Conservation (phyloP, 345 rosid species). For the Eucalyptus lansdowneana region DNA sequence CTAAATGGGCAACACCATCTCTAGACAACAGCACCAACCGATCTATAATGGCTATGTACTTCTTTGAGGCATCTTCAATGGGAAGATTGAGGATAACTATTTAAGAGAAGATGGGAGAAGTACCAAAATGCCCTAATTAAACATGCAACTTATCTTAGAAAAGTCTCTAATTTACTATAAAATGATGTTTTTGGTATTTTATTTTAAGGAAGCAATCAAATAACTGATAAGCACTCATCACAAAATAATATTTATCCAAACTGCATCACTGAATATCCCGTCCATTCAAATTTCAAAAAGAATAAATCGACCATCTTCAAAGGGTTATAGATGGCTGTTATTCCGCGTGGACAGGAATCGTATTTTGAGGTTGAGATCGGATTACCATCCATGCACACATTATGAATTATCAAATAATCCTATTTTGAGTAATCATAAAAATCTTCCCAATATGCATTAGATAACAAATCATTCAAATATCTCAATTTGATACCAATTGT, state of each 20-base stretch:
- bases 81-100: background rate
- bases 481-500: background rate
- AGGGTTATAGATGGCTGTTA: no score
- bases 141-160: background rate
- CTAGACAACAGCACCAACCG: no score
- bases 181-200: background rate
- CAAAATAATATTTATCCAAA: no score
- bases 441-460: no score
- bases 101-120: background rate
- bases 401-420: background rate
- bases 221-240: background rate
- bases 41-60: background rate
- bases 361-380: no score
- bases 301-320: no score
- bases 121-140: background rate
- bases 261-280: no score
- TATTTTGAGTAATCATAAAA: background rate
- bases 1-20: no score
- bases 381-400: no score
- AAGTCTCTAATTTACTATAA: background rate
- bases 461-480: background rate
- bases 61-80: background rate
- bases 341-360: fast-evolving
- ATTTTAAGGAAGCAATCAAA: background rate
- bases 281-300: background rate